Conservation (phyloP, 2,329 filamentous ascomycete genomes). For the Rosellinia necatrix region DNA sequence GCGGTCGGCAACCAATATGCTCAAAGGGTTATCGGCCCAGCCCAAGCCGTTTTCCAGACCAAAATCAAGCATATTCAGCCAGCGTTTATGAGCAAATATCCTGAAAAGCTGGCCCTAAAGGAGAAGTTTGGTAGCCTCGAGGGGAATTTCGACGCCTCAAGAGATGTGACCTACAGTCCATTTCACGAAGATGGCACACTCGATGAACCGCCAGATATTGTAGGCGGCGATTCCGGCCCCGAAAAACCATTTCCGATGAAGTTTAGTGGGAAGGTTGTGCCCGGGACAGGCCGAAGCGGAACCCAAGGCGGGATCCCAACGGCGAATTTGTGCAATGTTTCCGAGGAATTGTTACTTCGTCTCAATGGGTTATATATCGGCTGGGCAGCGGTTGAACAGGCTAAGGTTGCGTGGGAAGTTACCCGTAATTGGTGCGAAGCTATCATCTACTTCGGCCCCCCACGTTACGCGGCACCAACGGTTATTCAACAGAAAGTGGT, state of each 20-base stretch:
- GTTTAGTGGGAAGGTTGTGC: slow-evolving; percentile 54
- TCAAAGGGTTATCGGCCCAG: slow-evolving; percentile 50
- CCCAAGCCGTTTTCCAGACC: slow-evolving; percentile 48
- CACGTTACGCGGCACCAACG: slow-evolving; percentile 49
- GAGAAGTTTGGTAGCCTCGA: slow-evolving; percentile 43
- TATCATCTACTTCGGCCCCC: slow-evolving; percentile 60
- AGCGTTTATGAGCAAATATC: slow-evolving; percentile 45
- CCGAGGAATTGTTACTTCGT: slow-evolving; percentile 56
- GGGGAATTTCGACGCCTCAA: slow-evolving; percentile 42
- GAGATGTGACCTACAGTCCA: slow-evolving; percentile 44
- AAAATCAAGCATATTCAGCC: slow-evolving; percentile 41
- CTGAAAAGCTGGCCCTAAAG: slow-evolving; percentile 47
- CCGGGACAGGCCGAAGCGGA: slow-evolving; percentile 48
- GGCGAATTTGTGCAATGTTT: slow-evolving; percentile 57
- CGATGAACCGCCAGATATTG: slow-evolving; percentile 43
- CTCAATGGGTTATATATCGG: slow-evolving; percentile 68
- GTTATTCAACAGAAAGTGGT: slow-evolving; percentile 57
- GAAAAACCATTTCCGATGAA: slow-evolving; percentile 57
- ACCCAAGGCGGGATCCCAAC: slow-evolving; percentile 48
- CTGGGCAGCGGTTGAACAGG: slow-evolving; percentile 58
- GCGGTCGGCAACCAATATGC: slow-evolving; percentile 52
- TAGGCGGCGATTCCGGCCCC: slow-evolving; percentile 58
- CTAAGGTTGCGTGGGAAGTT: slow-evolving; percentile 40
- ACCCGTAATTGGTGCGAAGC: slow-evolving; percentile 61
- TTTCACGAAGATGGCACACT: slow-evolving; percentile 41